Percentiles rank a stretch among this genome's conserved stretches.
phyloP scores from a whole-genome alignment of 2,329 filamentous ascomycete species.

The Pseudogymnoascus sp. region DNA sequence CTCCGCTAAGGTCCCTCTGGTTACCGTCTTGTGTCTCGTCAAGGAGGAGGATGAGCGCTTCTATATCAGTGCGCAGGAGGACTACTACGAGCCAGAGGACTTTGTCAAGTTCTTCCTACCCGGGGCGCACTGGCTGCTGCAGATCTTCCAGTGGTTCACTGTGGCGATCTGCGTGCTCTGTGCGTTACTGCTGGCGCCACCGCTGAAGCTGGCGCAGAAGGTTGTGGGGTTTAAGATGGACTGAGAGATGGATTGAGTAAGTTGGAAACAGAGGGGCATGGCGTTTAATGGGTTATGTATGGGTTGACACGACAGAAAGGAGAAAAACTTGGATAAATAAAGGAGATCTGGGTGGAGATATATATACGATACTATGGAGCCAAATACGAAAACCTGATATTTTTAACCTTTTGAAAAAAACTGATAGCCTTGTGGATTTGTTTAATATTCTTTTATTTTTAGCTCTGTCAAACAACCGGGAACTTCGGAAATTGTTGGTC shows the following conservation, averaged over 20 bases:
- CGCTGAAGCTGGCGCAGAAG: conserved; percentile 41
- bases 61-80: conserved; percentile 68
- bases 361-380: neutral
- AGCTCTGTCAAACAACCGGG: neutral
- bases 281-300: neutral
- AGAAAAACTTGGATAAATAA: neutral
- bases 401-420: neutral
- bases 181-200: conserved; percentile 40
- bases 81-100: conserved; percentile 72
- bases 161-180: conserved; percentile 57
- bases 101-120: conserved; percentile 64
- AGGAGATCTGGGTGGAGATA: neutral
- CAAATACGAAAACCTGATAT: neutral
- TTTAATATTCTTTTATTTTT: neutral
- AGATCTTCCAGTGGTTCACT: conserved; percentile 55
- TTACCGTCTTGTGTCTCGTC: conserved; percentile 57
- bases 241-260: neutral
- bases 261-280: neutral
- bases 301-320: neutral
- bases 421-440: neutral
- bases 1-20: conserved; percentile 56
- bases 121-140: conserved; percentile 44
- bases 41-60: conserved; percentile 41
- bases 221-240: neutral
- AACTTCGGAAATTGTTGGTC: neutral